Conservation (phyloP, 2,329 filamentous ascomycete species). For the Mollisiaceae sp. region DNA sequence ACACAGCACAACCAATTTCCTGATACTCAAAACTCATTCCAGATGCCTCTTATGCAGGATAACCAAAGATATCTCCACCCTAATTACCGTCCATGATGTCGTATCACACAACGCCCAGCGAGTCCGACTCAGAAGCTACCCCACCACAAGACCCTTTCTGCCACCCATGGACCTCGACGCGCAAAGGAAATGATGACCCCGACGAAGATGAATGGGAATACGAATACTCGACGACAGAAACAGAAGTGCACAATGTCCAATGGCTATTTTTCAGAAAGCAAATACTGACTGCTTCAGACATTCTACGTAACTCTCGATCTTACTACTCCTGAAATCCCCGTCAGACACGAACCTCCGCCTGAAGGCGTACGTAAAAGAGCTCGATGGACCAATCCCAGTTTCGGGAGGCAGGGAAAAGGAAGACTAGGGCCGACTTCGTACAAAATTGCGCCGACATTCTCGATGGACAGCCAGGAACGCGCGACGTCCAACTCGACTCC, state of each 20-base stretch:
- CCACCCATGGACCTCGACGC: conserved; percentile 17
- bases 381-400: conserved; percentile 35
- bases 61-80: conserved; percentile 33
- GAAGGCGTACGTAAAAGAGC: conserved; percentile 18
- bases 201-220: conserved; percentile 71
- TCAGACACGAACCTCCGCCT: conserved; percentile 24
- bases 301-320: conserved; percentile 69
- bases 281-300: conserved; percentile 49
- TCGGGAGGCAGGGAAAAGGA: conserved; percentile 26
- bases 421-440: conserved; percentile 10
- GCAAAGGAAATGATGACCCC: conserved; percentile 17
- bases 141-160: conserved; percentile 27
- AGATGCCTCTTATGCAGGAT: conserved; percentile 31
- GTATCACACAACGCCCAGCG: conserved; percentile 18
- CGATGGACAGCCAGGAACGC: conserved; percentile 8
- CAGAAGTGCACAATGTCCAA: conserved; percentile 53
- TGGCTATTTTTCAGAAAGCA: neutral
- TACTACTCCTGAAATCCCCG: conserved; percentile 48
- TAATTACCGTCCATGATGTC: conserved; percentile 37
- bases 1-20: neutral
- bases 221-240: conserved; percentile 68
- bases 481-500: neutral
- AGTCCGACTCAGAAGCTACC: conserved; percentile 22
- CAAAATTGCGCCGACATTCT: conserved; percentile 15
- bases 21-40: conserved; percentile 2